Conservation (phyloP, 2,329 filamentous ascomycete species). For the Sphaerulina vaccinii region DNA sequence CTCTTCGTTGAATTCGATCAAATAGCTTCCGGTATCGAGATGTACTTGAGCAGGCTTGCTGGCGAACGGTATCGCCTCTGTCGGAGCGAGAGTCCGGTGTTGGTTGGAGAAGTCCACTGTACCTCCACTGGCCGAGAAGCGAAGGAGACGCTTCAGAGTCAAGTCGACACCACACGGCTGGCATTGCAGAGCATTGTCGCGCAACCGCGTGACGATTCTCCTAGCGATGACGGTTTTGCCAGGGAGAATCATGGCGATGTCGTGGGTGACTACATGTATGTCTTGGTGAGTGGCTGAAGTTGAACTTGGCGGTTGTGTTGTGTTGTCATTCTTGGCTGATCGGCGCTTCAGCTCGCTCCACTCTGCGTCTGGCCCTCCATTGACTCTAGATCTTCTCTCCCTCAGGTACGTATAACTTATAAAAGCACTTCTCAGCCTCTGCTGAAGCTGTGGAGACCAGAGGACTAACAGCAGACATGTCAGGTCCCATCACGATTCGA, state of each 20-base stretch:
- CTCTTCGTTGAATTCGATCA: conserved; percentile 45
- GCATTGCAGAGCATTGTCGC: conserved; percentile 10
- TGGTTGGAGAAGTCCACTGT: conserved; percentile 20
- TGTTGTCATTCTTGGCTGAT: no score
- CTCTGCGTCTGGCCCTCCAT: no score
- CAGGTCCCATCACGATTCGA: conserved; percentile 64
- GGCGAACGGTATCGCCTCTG: not conserved
- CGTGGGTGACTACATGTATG: no score
- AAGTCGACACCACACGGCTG: conserved; percentile 27
- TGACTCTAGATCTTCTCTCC: no score
- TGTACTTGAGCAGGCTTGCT: not conserved
- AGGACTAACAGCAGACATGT: no score
- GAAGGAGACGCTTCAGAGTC: conserved; percentile 18
- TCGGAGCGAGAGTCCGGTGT: no score
- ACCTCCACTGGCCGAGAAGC: conserved; percentile 17
- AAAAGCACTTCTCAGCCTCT: no score
- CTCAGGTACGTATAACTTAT: no score
- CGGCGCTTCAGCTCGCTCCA: no score
- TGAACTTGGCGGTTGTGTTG: no score
- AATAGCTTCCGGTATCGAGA: conserved; percentile 36
- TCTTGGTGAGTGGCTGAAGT: not conserved
- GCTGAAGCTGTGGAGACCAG: no score
- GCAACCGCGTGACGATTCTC: conserved; percentile 13
- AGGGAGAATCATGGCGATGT: conserved; percentile 20
- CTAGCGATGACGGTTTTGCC: conserved; percentile 15